phyloP scores from a whole-genome alignment of 75 land plant species.

The Pinus tabuliformis region DNA sequence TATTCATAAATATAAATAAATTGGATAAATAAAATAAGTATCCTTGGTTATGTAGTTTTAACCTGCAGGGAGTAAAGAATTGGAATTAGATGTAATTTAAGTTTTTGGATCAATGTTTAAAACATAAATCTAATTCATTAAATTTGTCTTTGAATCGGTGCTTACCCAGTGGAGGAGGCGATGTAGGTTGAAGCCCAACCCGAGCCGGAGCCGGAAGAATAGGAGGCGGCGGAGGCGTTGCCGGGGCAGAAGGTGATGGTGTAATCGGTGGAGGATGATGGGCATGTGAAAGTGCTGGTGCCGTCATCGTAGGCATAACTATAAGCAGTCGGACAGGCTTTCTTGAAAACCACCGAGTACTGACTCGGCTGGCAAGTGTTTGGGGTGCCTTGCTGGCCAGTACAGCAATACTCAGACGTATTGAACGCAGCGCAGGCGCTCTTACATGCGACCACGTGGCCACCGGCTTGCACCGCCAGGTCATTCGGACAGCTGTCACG shows the following conservation, averaged over 20 bases:
- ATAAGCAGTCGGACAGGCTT: constrained; percentile 50
- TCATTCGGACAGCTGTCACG: constrained; percentile 34
- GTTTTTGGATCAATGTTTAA: too few relatives aligned
- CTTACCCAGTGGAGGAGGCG: neutral
- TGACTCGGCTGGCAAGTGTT: constrained; percentile 35
- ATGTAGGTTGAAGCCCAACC: neutral
- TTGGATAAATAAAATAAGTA: too few relatives aligned
- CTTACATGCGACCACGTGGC: constrained; percentile 35
- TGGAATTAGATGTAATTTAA: too few relatives aligned
- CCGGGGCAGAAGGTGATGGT: constrained; percentile 22
- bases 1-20: too few relatives aligned
- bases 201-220: neutral
- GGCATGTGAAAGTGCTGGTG: constrained; percentile 53
- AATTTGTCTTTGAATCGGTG: too few relatives aligned
- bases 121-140: too few relatives aligned
- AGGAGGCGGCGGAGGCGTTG: neutral
- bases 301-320: constrained; percentile 64
- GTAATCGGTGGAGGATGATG: constrained; percentile 21
- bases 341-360: constrained; percentile 44
- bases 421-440: constrained; percentile 47
- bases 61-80: too few relatives aligned
- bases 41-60: too few relatives aligned
- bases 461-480: constrained; percentile 13
- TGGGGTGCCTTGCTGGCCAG: constrained; percentile 31
- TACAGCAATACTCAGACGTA: constrained; percentile 43